Evolutionary conservation across 495 filamentous ascomycete species (phyloP).

Genomic region (Emericellopsis terricola): DNA sequence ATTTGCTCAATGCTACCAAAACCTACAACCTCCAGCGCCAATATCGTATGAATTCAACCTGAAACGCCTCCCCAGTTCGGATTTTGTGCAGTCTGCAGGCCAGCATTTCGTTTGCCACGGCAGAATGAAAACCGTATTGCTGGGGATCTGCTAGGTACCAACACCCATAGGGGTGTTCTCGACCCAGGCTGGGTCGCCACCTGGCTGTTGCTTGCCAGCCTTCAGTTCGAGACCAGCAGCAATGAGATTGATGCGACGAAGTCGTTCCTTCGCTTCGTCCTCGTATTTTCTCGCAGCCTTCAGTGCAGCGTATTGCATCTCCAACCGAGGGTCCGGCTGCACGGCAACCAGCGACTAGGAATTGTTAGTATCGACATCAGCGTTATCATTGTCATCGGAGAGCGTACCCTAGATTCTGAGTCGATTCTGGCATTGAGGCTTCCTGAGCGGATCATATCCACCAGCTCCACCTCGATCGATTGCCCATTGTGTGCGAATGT

Average conservation of each 20-base stretch:
- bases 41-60: no score
- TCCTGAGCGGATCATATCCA: slow-evolving; percentile 52
- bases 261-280: slow-evolving; percentile 49
- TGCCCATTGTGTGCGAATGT: slow-evolving; percentile 39
- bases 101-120: no score
- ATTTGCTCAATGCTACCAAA: no score
- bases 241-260: slow-evolving; percentile 57
- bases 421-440: slow-evolving; percentile 70
- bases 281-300: slow-evolving; percentile 53
- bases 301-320: slow-evolving; percentile 50
- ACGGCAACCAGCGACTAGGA: slow-evolving; percentile 49
- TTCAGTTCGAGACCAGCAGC: slow-evolving; percentile 60
- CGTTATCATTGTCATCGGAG: no score
- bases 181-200: slow-evolving; percentile 5
- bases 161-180: no score
- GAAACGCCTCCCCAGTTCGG: no score
- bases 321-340: slow-evolving; percentile 38
- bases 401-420: slow-evolving; percentile 49
- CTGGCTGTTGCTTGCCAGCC: slow-evolving; percentile 6
- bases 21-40: no score
- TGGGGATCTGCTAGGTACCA: no score
- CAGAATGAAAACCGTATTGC: no score
- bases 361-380: no score
- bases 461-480: slow-evolving; percentile 58
- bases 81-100: no score